Evolutionary conservation across 1,284 basidiomycete genomes (phyloP), one percentile per base, ranked within the genome.

Genomic region (Cerioporus squamosus): DNA sequence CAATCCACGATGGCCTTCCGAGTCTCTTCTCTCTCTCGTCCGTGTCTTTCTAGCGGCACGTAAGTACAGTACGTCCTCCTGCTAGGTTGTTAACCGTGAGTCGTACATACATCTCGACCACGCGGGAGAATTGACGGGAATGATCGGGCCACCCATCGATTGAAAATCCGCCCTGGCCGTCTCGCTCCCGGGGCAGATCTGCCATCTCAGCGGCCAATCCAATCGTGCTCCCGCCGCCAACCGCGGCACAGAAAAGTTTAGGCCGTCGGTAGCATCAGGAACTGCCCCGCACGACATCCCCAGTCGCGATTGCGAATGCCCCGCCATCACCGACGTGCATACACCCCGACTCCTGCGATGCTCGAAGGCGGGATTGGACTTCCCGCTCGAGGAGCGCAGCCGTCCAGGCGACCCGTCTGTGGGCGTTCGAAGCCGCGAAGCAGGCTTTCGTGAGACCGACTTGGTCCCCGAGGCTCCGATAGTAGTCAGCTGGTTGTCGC

Each of bases 111-210:
- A 29, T 6, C 6, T 29, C 26, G 26, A 7, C 40, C 40, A 42
- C 20, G 40, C 20, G 40, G 15, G 40, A 22, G 8, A 22, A 22
- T 22, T 22, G 40, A 22, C n/a, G n/a, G 40, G 17, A 42, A 5
- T 47, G 55, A 52, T 52, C 50, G 38, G 29, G 8, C 36, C 23
- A 44, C 33, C 31, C 50, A 57, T 57, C 55, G 55, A 57, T 57
- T 38, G 23, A 42, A 44, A 47, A 42, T 26, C 50, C 33, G 44
- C 47, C 55, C 54, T 56, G 54, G 40, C 53, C 53, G 40, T 29
- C 49, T 39, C 44, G 26, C 20, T 29, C 39, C 55, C 55, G 55
- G 55, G 47, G 52, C 55, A 57, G 47, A 47, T 47, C 55, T 57
- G 44, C 7, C 38, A 39, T 39, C 38, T 4, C 14, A 31, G 9